Percentiles rank a stretch among this genome's conserved stretches.
phyloP scores from a whole-genome alignment of 352 stramenopile genomes.

The Thalassiosira hispida region DNA sequence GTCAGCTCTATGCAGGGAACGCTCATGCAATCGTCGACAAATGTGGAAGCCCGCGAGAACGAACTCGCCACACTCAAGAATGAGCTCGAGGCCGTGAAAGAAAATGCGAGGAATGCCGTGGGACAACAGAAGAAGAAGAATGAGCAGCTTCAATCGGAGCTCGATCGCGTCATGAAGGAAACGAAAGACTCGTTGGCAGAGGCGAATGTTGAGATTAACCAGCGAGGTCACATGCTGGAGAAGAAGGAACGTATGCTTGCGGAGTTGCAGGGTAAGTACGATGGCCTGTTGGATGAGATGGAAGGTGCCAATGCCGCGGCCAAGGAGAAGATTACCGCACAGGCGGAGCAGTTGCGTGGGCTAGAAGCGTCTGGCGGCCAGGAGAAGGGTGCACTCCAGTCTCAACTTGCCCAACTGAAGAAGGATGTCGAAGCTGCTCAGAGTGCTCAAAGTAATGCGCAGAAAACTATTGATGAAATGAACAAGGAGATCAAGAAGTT shows the following conservation, averaged over 20 bases:
- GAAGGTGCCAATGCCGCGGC: conserved; percentile 30
- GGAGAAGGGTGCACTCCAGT: neutral
- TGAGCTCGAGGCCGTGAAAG: conserved; percentile 18
- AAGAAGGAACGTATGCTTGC: conserved; percentile 26
- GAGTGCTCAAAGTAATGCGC: neutral
- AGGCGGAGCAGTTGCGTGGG: conserved; percentile 26
- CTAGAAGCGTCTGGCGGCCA: conserved; percentile 6
- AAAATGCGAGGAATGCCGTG: conserved; percentile 17
- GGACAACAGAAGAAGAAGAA: conserved; percentile 21
- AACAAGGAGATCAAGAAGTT: conserved; percentile 16
- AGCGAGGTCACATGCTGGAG: conserved; percentile 22
- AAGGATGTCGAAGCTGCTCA: conserved; percentile 6
- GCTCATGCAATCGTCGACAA: conserved; percentile 29
- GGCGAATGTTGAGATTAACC: conserved; percentile 32
- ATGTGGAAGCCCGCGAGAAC: conserved; percentile 15
- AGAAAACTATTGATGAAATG: conserved; percentile 1
- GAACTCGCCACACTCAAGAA: conserved; percentile 32
- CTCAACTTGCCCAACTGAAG: conserved; percentile 15
- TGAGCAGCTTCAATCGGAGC: conserved; percentile 26
- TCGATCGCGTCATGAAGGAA: conserved; percentile 20
- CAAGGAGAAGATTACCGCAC: conserved; percentile 15
- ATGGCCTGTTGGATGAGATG: conserved; percentile 23
- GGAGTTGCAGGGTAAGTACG: conserved; percentile 33
- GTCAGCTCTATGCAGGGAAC: conserved; percentile 38
- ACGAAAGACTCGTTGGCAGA: conserved; percentile 29